Evolutionary conservation across 352 stramenopile genomes (phyloP), one percentile per base, ranked within the genome.

Genomic region (Phytophthora tentaculata): DNA sequence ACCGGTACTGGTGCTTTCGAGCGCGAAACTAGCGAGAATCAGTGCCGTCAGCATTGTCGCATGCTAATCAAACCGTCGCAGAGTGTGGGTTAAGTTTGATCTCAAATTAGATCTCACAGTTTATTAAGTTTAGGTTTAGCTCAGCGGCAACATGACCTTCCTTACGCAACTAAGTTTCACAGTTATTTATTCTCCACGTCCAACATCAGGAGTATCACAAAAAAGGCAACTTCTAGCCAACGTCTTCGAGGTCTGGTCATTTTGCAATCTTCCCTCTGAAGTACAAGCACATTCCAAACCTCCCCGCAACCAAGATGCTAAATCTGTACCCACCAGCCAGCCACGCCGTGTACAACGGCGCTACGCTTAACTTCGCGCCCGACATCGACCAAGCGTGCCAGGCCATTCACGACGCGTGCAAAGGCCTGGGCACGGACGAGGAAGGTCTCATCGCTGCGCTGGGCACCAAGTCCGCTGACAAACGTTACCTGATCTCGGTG

Each of bases 301-400:
- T 50, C 49, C n/a, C 23, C 26, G 51, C 77, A 26, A 32, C 22
- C 12, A 16, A n/a, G 16, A 91, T 91, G 85, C 70, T 92, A 47
- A 89, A 91, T 75, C 78, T 93, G 52, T 95, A 95, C 72, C 83
- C 86, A 35, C 80, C 81, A 48, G 81, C 83, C 3, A 82, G 81
- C 52, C 80, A 91, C 73, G 77, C 79, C 63, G 62, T 87, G 41
- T 86, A 83, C 80, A 78, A 80, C 37, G 83, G 84, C 50, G 58
- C 64, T 37, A 55, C 58, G 44, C 61, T 90, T 22, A 66, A 64
- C 43, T 90, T 83, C 67, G 62, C 71, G 1, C 61, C 73, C 0
- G 70, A 83, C 23, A 78, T 91, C 39, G 84, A 93, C 53, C 61
- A 79, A 17, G 61, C 74, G 0, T 80, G 63, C 50, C 71, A 92